Evolutionary conservation across 768 basidiomycete species (phyloP), one percentile per base, ranked within the genome.

Genomic region (Lyophyllum atratum): DNA sequence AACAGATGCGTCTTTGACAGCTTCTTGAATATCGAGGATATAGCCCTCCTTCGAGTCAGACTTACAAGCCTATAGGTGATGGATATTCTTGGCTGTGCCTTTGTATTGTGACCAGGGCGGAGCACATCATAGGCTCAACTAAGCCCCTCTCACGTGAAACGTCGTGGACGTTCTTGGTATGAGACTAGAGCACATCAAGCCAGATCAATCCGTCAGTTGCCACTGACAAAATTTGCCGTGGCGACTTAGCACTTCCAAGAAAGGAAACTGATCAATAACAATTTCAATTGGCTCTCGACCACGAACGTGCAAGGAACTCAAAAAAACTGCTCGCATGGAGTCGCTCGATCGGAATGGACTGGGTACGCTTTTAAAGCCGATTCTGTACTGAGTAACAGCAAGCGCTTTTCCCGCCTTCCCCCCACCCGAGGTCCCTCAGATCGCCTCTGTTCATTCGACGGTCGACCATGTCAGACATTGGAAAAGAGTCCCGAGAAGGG

Each of bases 401-500:
- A 47, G 25, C 40, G 31, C 37, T 4, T 37, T 45, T 49, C 49
- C 40, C 49, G 49, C 52, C n/a, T 39, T 37, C 51, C 56, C n/a
- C 19, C 37, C 24, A 26, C n/a, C n/a, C 39, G 46, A 52, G 60
- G 53, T 56, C 47, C 21, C 44, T 34, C 25, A 46, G 26, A 29
- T 29, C 17, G 26, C 39, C 39, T 37, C 40, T 49, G 48, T 26
- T 47, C 19, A 43, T 31, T 14, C 14, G 52, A 55, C 56, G 37
- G 17, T 50, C 47, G n/a, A 59, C 54, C 28, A 67, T 64, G 64
- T 61, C 58, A 60, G 59, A 76, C 73, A 72, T 66, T 50, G 77
- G 79, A 63, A 78, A 78, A 63, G 64, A 60, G 42, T 74, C 76
- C 22, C 67, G 68, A 45, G 66, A 70, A 22, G 70, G 65, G 31